phyloP scores from a whole-genome alignment of 1,284 basidiomycete species.

The Sanghuangporus baumii region DNA sequence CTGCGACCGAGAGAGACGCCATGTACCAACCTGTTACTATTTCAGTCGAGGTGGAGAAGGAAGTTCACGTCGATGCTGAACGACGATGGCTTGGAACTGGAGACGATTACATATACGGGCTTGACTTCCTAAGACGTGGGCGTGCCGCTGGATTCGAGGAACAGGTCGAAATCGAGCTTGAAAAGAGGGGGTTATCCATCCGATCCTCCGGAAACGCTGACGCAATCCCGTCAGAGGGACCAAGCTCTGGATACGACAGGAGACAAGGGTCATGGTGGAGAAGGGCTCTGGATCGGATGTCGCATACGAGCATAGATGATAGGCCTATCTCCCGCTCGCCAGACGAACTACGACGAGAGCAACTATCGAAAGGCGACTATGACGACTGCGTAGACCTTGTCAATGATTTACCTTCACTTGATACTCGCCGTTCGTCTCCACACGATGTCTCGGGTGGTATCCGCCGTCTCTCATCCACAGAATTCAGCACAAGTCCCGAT shows the following conservation, averaged over 20 bases:
- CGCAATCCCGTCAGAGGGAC: not conserved
- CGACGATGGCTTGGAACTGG: constrained; percentile 49
- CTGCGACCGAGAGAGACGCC: constrained; percentile 1
- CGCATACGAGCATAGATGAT: not conserved
- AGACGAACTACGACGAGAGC: not conserved
- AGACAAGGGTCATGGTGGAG: constrained; percentile 10
- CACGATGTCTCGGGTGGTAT: not conserved
- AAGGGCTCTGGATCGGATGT: constrained; percentile 2
- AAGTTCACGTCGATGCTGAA: constrained; percentile 37
- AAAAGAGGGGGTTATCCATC: constrained; percentile 33
- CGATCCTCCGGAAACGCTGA: not conserved
- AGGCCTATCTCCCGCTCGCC: too few species aligned
- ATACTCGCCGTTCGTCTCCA: not conserved
- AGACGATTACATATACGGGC: constrained; percentile 38
- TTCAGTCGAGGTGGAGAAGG: constrained; percentile 29
- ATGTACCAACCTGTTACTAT: not conserved
- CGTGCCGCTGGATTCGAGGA: constrained; percentile 46
- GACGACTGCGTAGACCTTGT: not conserved
- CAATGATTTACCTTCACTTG: not conserved
- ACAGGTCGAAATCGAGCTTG: constrained; percentile 48
- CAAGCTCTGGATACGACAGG: not conserved
- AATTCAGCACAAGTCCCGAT: not conserved
- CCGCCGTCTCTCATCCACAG: not conserved
- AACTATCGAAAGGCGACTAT: not conserved
- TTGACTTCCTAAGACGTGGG: constrained; percentile 37